Evolutionary conservation across 805 yeast genomes (phyloP).

Genomic region (Huiozyma naganishii): DNA sequence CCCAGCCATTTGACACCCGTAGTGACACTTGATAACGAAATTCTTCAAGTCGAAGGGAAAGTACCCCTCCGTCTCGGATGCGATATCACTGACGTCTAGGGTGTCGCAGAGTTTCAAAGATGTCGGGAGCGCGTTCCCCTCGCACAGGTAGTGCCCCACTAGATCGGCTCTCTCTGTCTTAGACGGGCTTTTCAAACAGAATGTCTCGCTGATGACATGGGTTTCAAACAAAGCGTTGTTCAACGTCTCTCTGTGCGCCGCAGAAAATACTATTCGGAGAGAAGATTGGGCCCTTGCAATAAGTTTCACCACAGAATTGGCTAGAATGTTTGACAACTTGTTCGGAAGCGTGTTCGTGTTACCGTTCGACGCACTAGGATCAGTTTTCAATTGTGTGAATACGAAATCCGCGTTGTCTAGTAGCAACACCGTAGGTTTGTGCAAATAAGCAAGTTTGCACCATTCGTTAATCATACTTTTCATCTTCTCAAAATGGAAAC

Average conservation of each 20-base stretch:
- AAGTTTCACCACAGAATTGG: constrained; percentile 35
- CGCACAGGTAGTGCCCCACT: constrained; percentile 30
- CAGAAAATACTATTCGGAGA: constrained; percentile 50
- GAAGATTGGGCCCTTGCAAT: constrained; percentile 26
- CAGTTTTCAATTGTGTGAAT: constrained; percentile 42
- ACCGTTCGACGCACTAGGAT: constrained; percentile 41
- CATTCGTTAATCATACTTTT: constrained; percentile 34
- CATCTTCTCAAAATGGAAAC: constrained; percentile 27
- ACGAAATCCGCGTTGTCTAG: constrained; percentile 72
- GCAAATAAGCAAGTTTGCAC: constrained; percentile 51
- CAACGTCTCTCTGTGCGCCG: constrained; percentile 53
- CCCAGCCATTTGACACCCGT: constrained; percentile 28
- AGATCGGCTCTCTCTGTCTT: constrained; percentile 46
- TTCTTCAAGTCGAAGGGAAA: constrained; percentile 72
- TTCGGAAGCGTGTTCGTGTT: constrained; percentile 32
- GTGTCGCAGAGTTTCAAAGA: not conserved
- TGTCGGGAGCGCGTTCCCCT: constrained; percentile 2
- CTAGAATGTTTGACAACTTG: constrained; percentile 55
- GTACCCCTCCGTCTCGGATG: constrained; percentile 78
- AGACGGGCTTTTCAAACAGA: constrained; percentile 56
- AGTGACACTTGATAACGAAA: constrained; percentile 58
- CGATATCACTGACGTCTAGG: constrained; percentile 40
- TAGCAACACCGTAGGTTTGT: constrained; percentile 62
- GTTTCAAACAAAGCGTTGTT: constrained; percentile 52
- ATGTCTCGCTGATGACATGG: constrained; percentile 57